Conservation (phyloP, 2,329 filamentous ascomycete genomes). For the Colletotrichum scovillei region DNA sequence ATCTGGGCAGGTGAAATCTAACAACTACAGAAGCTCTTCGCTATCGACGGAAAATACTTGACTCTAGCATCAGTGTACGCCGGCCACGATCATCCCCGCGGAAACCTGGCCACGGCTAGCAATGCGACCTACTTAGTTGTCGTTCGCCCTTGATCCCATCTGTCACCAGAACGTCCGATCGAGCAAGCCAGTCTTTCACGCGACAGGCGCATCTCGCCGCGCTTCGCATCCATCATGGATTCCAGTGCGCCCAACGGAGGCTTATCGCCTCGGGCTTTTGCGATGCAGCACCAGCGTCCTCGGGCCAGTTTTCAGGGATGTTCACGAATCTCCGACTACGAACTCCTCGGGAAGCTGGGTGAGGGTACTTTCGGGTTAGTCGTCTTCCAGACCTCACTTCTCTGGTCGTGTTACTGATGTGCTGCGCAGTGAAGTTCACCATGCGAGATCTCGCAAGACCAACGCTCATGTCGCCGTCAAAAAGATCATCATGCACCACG, state of each 20-base stretch:
- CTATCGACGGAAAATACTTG: background rate
- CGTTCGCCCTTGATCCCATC: background rate
- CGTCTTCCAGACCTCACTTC: background rate
- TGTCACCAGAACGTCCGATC: conserved; percentile 5
- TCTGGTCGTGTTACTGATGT: conserved; percentile 1
- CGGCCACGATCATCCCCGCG: background rate
- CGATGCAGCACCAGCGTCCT: conserved; percentile 65
- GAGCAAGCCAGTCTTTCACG: conserved; percentile 11
- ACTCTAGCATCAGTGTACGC: background rate
- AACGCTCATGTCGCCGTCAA: conserved; percentile 88
- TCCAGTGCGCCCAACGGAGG: conserved; percentile 42
- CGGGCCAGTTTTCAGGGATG: conserved; percentile 81
- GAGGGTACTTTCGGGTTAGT: conserved; percentile 93
- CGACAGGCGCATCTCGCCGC: conserved; percentile 24
- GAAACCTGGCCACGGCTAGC: background rate
- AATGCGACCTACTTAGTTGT: conserved; percentile 19
- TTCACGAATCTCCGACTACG: conserved; percentile 84
- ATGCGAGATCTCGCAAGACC: conserved; percentile 81
- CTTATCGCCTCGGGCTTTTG: conserved; percentile 67
- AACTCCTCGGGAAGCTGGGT: conserved; percentile 84
- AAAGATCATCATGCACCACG: conserved; percentile 99
- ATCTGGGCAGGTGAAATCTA: background rate
- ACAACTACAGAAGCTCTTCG: conserved; percentile 1
- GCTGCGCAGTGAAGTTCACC: conserved; percentile 81
- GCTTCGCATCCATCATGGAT: conserved; percentile 28